Conservation (phyloP, 140 eudicot species). For the Flaveria floridana region DNA sequence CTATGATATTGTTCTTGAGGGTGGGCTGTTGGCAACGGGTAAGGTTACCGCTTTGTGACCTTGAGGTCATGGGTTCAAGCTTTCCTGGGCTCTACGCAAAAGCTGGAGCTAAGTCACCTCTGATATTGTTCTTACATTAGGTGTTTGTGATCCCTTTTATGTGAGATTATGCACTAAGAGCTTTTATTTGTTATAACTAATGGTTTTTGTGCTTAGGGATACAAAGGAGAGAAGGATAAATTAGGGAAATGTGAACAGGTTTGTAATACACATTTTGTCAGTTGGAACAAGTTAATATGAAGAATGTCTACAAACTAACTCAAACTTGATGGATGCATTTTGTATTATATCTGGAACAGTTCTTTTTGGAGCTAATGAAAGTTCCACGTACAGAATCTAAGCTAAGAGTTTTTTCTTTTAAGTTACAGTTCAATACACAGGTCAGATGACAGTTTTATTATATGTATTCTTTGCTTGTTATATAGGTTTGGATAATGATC, state of each 20-base stretch:
- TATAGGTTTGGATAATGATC: neutral
- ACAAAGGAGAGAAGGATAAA: slow-evolving; percentile 49
- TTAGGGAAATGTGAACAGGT: slow-evolving; percentile 55
- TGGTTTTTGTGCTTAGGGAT: slow-evolving; percentile 39
- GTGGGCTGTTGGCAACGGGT: too few species aligned
- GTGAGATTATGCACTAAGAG: slow-evolving; percentile 5
- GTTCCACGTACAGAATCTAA: slow-evolving; percentile 76
- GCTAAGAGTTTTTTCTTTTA: slow-evolving; percentile 70
- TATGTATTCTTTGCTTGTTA: slow-evolving; percentile 19
- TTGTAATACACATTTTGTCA: neutral
- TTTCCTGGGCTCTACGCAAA: too few species aligned
- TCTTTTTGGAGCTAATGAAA: slow-evolving; percentile 76
- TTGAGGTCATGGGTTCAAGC: too few species aligned
- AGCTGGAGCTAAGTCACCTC: neutral
- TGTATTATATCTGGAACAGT: slow-evolving; percentile 41
- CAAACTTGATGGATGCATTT: slow-evolving; percentile 9
- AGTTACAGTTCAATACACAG: slow-evolving; percentile 61
- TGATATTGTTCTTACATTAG: neutral
- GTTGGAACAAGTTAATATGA: slow-evolving; percentile 6
- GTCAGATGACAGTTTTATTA: slow-evolving; percentile 33
- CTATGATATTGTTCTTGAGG: neutral
- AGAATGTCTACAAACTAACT: neutral
- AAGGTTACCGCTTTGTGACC: too few species aligned
- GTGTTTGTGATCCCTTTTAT: neutral
- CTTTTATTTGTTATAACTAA: slow-evolving; percentile 21